Evolutionary conservation across 2,329 filamentous ascomycete species (phyloP).

Genomic region (Cercospora nicotianae): DNA sequence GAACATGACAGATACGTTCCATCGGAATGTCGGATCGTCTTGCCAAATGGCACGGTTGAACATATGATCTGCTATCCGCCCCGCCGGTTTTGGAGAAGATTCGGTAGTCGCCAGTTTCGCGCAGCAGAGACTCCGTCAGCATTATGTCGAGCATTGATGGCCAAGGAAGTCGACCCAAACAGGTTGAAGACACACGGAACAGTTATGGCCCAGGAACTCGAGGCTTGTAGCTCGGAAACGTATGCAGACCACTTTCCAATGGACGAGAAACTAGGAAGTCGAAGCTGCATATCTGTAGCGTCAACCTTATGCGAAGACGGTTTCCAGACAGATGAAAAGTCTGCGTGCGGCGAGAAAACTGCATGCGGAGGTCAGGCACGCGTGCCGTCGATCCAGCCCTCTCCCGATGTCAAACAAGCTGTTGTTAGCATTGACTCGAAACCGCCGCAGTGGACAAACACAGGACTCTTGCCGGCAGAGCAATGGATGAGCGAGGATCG

Average conservation of each 20-base stretch:
- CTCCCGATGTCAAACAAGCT: not conserved
- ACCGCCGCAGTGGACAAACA: not conserved
- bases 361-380: not conserved
- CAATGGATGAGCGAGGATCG: not conserved
- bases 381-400: not conserved
- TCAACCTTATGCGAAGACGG: not conserved
- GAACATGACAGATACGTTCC: constrained; percentile 7
- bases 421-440: not conserved
- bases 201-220: not conserved
- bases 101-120: not conserved
- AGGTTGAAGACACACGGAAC: not conserved
- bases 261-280: not conserved
- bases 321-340: not conserved
- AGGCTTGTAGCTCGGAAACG: not conserved
- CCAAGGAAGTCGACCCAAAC: not conserved
- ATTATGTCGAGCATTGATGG: not conserved
- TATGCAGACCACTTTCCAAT: not conserved
- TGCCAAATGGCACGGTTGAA: constrained; percentile 5
- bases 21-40: constrained; percentile 7
- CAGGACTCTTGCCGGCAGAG: not conserved
- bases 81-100: not conserved
- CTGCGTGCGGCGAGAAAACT: not conserved
- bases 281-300: not conserved
- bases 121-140: not conserved
- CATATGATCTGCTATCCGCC: constrained; percentile 7